phyloP scores from a whole-genome alignment of 2,329 filamentous ascomycete genomes.

The Trichoderma arundinaceum region DNA sequence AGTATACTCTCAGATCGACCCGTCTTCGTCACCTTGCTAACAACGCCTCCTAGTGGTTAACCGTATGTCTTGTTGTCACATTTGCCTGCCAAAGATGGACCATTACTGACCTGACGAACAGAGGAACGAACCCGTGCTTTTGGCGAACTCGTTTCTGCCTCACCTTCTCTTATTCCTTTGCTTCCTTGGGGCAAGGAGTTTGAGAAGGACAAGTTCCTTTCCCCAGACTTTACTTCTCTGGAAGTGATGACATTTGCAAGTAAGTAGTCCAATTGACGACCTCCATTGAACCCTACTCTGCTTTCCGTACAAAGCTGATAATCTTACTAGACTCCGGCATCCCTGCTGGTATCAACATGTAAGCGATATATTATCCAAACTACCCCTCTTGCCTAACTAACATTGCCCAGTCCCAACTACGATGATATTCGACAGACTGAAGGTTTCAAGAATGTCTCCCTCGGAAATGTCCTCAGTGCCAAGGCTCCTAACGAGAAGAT shows the following conservation, averaged over 20 bases:
- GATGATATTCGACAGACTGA: conserved; percentile 80
- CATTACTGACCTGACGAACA: conserved; percentile 32
- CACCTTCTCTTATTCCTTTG: conserved; percentile 82
- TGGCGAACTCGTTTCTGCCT: conserved; percentile 79
- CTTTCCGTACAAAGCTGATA: conserved; percentile 42
- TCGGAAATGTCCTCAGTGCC: conserved; percentile 90
- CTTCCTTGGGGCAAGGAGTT: conserved; percentile 88
- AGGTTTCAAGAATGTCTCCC: conserved; percentile 91
- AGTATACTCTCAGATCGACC: conserved; percentile 30
- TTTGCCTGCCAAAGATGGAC: neutral
- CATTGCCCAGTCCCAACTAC: conserved; percentile 60
- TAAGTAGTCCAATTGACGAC: conserved; percentile 23
- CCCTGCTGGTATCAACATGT: conserved; percentile 70
- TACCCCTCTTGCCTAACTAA: conserved; percentile 28
- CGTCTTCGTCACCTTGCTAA: conserved; percentile 34
- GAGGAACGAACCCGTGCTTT: conserved; percentile 88
- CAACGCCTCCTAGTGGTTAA: conserved; percentile 66
- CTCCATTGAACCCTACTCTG: too few species aligned
- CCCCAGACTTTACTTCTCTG: conserved; percentile 92
- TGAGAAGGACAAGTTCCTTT: conserved; percentile 94
- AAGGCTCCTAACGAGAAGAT: conserved; percentile 92
- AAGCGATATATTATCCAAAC: conserved; percentile 30
- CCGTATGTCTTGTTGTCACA: conserved; percentile 42
- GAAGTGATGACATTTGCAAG: conserved; percentile 81
- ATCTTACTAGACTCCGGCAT: conserved; percentile 60